Percentiles rank a stretch among this genome's conserved stretches.
phyloP scores from a whole-genome alignment of 148 eudicot genomes.

The Pouteria glomerata region DNA sequence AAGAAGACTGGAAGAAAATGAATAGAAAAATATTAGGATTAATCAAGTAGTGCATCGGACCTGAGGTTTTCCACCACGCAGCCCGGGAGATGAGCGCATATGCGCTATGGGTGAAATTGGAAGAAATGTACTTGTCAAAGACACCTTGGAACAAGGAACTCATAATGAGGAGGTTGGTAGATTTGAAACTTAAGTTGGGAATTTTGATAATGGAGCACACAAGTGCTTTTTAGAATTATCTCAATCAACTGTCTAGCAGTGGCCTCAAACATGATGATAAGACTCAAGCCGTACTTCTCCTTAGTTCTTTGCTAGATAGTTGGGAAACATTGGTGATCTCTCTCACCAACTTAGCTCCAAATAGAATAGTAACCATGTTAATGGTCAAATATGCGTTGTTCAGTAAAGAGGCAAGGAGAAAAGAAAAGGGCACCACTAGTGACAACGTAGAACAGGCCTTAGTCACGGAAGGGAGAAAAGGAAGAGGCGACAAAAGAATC shows the following conservation, averaged over 20 bases:
- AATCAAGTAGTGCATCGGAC: background rate
- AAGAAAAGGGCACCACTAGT: background rate
- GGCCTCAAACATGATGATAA: background rate
- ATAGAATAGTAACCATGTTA: background rate
- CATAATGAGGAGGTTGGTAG: too few relatives aligned
- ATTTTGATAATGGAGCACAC: background rate
- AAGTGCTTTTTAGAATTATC: too few relatives aligned
- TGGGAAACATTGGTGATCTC: too few relatives aligned
- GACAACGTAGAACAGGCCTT: background rate
- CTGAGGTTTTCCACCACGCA: background rate
- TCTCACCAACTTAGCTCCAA: background rate
- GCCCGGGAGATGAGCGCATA: background rate
- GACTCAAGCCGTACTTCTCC: background rate
- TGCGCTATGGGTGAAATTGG: background rate
- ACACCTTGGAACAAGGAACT: background rate
- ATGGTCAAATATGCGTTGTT: background rate
- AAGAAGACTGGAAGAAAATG: too few relatives aligned
- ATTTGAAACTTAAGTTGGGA: background rate
- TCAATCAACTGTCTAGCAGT: too few relatives aligned
- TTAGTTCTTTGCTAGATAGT: too few relatives aligned
- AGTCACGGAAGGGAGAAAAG: background rate
- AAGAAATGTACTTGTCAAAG: background rate
- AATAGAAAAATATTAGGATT: background rate
- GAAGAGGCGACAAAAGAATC: background rate
- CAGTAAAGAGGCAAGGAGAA: conserved; percentile 1